Conservation (phyloP, 2,329 filamentous ascomycete species). For the Taxawa tesnikishii region DNA sequence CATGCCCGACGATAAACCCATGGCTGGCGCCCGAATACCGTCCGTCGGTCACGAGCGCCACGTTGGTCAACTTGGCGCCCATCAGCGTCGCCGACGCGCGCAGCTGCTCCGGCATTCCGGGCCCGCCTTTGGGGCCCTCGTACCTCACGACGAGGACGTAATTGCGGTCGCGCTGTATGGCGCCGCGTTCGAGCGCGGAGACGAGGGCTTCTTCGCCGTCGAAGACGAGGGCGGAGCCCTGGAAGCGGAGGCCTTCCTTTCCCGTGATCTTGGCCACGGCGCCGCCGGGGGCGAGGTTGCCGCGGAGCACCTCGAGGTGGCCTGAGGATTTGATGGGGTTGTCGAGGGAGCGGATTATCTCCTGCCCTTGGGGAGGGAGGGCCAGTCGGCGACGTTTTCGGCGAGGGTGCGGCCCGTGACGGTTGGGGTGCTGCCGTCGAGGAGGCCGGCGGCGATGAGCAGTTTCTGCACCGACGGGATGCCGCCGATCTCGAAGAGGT, state of each 20-base stretch:
- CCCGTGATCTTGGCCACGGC: conserved; percentile 66
- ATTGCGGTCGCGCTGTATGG: conserved; percentile 65
- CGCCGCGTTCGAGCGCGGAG: conserved; percentile 50
- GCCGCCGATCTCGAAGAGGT: conserved; percentile 43
- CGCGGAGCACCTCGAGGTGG: conserved; percentile 61
- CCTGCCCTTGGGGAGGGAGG: conserved; percentile 57
- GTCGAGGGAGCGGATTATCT: conserved; percentile 55
- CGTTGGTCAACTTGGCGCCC: conserved; percentile 64
- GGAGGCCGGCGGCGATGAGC: conserved; percentile 34
- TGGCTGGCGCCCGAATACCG: conserved; percentile 80
- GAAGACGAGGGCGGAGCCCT: conserved; percentile 57
- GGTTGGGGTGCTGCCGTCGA: conserved; percentile 36
- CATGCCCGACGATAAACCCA: conserved; percentile 88
- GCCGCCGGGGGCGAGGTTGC: conserved; percentile 56
- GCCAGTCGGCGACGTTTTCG: conserved; percentile 39
- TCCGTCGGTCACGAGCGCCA: conserved; percentile 86
- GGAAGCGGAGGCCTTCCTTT: conserved; percentile 58
- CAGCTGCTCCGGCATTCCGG: conserved; percentile 92
- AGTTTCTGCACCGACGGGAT: conserved; percentile 38
- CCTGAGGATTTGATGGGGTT: conserved; percentile 60
- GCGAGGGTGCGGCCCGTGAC: conserved; percentile 38
- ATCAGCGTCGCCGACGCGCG: conserved; percentile 82
- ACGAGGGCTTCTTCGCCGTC: conserved; percentile 60
- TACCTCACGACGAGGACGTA: conserved; percentile 66
- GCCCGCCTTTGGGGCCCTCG: conserved; percentile 79